phyloP scores from a whole-genome alignment of 1,284 basidiomycete species.

The Coriolopsis trogii region DNA sequence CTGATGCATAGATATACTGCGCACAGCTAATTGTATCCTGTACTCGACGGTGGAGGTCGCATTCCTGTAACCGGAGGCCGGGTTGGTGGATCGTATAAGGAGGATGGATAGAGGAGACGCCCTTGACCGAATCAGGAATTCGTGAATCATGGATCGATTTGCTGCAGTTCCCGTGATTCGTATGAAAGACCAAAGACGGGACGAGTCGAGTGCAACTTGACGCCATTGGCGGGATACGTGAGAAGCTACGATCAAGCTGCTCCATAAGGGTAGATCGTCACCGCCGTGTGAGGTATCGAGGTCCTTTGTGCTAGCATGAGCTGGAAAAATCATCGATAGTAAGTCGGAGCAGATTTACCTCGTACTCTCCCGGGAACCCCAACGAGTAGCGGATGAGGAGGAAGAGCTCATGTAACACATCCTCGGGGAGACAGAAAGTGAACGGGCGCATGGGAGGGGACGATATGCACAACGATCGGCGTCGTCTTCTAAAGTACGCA shows the following conservation, averaged over 20 bases:
- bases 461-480: too few species aligned
- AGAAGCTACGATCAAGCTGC: conserved; percentile 2
- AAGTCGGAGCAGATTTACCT: neutral
- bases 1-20: too few species aligned
- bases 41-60: too few species aligned
- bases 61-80: too few species aligned
- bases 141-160: neutral
- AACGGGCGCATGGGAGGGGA: neutral
- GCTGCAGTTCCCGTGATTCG: conserved; percentile 3
- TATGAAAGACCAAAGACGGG: conserved; percentile 6
- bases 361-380: neutral
- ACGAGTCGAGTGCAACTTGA: neutral
- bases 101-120: neutral
- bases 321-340: neutral
- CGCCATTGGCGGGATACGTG: conserved; percentile 7
- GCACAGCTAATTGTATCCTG: too few species aligned
- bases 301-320: neutral
- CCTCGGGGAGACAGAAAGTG: neutral
- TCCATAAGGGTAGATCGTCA: too few species aligned
- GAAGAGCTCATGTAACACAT: neutral
- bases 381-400: neutral
- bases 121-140: neutral
- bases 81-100: too few species aligned
- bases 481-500: too few species aligned
- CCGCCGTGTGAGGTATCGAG: neutral